Conservation (phyloP, 2,329 filamentous ascomycete species). For the Pseudogymnoascus pannorum region DNA sequence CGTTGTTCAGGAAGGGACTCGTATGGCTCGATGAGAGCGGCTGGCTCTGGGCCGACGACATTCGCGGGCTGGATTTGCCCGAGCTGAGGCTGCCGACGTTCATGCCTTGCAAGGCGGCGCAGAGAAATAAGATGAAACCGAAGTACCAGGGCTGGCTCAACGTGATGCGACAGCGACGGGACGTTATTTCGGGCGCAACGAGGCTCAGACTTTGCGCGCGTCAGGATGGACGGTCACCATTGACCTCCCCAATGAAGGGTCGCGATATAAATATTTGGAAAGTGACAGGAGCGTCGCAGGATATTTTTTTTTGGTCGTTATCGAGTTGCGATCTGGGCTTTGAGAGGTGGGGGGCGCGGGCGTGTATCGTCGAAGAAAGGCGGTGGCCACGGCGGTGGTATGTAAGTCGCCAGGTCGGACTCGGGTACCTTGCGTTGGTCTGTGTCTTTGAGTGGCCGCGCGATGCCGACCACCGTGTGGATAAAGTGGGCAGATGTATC, state of each 20-base stretch:
- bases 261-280: background rate
- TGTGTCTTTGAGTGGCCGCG: slow-evolving; percentile 5
- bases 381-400: background rate
- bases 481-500: background rate
- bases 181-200: background rate
- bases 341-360: background rate
- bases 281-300: background rate
- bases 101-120: slow-evolving; percentile 5
- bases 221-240: slow-evolving; percentile 3
- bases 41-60: background rate
- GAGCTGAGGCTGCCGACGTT: slow-evolving; percentile 4
- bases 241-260: background rate
- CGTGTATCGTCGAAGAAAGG: background rate
- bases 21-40: slow-evolving; percentile 8
- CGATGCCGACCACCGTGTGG: background rate
- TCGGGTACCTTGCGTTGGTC: slow-evolving; percentile 7
- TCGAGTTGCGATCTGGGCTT: background rate
- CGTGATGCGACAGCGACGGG: slow-evolving; percentile 1
- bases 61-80: slow-evolving; percentile 3
- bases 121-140: slow-evolving; percentile 3
- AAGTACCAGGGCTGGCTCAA: background rate
- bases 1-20: slow-evolving; percentile 10
- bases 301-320: slow-evolving; percentile 4
- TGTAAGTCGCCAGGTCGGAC: slow-evolving; percentile 5
- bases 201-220: slow-evolving; percentile 5